A percentile compares a stretch with the other conserved stretches of the same genome.
phyloP scores from a whole-genome alignment of 2,329 filamentous ascomycete genomes.

The Aaosphaeria arxii region DNA sequence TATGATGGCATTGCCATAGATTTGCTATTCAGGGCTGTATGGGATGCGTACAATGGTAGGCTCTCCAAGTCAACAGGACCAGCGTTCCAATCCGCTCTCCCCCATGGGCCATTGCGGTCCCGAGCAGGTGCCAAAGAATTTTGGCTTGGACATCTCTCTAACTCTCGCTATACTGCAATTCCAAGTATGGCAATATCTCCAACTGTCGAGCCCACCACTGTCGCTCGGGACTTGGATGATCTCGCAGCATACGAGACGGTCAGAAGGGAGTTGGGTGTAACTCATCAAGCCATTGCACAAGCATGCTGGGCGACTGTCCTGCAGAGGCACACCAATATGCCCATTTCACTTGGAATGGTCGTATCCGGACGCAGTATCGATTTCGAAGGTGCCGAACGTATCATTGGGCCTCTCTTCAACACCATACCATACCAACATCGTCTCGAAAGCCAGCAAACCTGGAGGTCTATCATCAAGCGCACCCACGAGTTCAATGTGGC shows the following conservation, averaged over 20 bases:
- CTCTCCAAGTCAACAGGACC: conserved; percentile 39
- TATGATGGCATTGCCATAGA: conserved; percentile 82
- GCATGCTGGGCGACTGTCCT: conserved; percentile 69
- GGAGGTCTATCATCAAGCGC: conserved; percentile 57
- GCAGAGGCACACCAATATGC: conserved; percentile 46
- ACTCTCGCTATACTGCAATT: conserved; percentile 28
- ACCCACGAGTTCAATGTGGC: conserved; percentile 71
- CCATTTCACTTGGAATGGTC: conserved; percentile 67
- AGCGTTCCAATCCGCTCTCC: conserved; percentile 64
- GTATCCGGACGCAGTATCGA: conserved; percentile 75
- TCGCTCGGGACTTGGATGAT: conserved; percentile 33
- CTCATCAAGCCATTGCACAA: conserved; percentile 75
- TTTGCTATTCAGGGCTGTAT: conserved; percentile 61
- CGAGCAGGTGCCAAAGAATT: conserved; percentile 56
- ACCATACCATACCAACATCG: conserved; percentile 70
- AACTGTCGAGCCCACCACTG: conserved; percentile 14
- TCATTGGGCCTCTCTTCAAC: conserved; percentile 86
- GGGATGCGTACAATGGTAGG: conserved; percentile 47
- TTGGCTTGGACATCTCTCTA: conserved; percentile 61
- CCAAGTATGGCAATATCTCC: conserved; percentile 19
- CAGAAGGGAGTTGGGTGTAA: conserved; percentile 63
- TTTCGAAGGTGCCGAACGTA: conserved; percentile 60
- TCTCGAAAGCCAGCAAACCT: conserved; percentile 48
- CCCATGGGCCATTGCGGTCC: conserved; percentile 63
- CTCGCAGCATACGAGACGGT: conserved; percentile 49